These are phyloP conservation scores for Pouteria glomerata DNA, from an alignment of 148 eudicot genomes.

Conservation along the genomic window DNA sequence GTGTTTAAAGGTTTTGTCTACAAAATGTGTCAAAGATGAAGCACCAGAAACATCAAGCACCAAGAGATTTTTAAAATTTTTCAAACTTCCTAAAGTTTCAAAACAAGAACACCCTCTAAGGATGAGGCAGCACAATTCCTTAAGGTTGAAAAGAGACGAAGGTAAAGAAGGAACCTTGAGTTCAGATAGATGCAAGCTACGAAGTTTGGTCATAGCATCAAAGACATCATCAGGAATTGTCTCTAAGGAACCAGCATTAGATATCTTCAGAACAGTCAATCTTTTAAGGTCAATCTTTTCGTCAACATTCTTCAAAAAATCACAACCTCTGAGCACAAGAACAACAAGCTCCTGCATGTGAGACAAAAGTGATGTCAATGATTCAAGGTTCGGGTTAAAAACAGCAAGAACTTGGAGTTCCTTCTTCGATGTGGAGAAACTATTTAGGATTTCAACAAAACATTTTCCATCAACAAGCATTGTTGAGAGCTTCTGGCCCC, in stretches of 20 bases:
- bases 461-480: constrained; percentile 25
- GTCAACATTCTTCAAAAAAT: constrained; percentile 11
- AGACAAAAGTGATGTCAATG: not conserved
- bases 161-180: constrained; percentile 18
- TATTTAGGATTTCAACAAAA: constrained; percentile 1
- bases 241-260: constrained; percentile 17
- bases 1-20: constrained; percentile 1
- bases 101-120: constrained; percentile 22
- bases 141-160: constrained; percentile 16
- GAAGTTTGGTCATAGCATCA: constrained; percentile 9
- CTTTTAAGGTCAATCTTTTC: not conserved
- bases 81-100: constrained; percentile 5
- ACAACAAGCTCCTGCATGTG: constrained; percentile 9
- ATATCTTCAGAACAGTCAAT: constrained; percentile 26
- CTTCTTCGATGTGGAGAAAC: not conserved
- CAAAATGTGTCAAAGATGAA: not conserved
- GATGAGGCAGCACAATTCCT: constrained; percentile 22
- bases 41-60: constrained; percentile 30
- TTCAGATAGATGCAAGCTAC: constrained; percentile 23
- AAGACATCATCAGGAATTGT: constrained; percentile 6
- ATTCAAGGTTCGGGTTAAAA: constrained; percentile 18
- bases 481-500: constrained; percentile 4
- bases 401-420: constrained; percentile 19
- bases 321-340: constrained; percentile 32
- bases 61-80: constrained; percentile 3